Conservation (phyloP, 352 stramenopile genomes). For the Hyphochytrium catenoides region DNA sequence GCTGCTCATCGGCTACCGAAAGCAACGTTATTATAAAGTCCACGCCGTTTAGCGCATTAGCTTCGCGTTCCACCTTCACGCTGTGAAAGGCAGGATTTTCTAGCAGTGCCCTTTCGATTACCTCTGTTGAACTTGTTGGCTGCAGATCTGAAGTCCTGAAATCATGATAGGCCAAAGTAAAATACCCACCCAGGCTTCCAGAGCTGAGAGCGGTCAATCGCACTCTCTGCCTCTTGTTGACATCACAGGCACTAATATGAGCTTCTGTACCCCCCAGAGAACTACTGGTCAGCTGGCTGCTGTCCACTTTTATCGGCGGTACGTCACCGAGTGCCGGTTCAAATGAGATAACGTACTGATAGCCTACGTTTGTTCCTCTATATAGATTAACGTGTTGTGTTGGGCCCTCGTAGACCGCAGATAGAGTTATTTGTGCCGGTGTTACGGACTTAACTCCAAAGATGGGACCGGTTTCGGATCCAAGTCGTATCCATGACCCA, state of each 20-base stretch:
- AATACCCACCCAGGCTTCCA: slow-evolving; percentile 45
- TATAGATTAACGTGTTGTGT: slow-evolving; percentile 37
- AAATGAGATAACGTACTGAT: slow-evolving; percentile 40
- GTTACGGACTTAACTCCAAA: slow-evolving; percentile 52
- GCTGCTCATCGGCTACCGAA: slow-evolving; percentile 49
- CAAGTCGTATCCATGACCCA: slow-evolving; percentile 79
- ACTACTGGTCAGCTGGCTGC: slow-evolving; percentile 15
- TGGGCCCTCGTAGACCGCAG: slow-evolving; percentile 43
- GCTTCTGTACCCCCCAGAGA: slow-evolving; percentile 11
- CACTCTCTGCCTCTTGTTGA: slow-evolving; percentile 41
- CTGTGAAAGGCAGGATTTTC: slow-evolving; percentile 40
- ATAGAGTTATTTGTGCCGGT: slow-evolving; percentile 44
- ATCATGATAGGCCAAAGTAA: slow-evolving; percentile 49
- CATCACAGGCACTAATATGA: slow-evolving; percentile 55
- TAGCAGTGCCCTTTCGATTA: slow-evolving; percentile 31
- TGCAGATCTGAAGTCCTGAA: slow-evolving; percentile 35
- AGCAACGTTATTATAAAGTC: slow-evolving; percentile 65
- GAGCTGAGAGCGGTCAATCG: slow-evolving; percentile 19
- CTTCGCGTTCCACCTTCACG: slow-evolving; percentile 18
- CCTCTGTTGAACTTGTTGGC: slow-evolving; percentile 22
- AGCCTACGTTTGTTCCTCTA: slow-evolving; percentile 34
- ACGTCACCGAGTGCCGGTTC: slow-evolving; percentile 45
- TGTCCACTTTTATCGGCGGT: slow-evolving; percentile 22
- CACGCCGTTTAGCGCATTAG: slow-evolving; percentile 22
- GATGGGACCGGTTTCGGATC: slow-evolving; percentile 36